Conservation (phyloP, 164 flowering plant genomes). For the Cinnamomum chago region DNA sequence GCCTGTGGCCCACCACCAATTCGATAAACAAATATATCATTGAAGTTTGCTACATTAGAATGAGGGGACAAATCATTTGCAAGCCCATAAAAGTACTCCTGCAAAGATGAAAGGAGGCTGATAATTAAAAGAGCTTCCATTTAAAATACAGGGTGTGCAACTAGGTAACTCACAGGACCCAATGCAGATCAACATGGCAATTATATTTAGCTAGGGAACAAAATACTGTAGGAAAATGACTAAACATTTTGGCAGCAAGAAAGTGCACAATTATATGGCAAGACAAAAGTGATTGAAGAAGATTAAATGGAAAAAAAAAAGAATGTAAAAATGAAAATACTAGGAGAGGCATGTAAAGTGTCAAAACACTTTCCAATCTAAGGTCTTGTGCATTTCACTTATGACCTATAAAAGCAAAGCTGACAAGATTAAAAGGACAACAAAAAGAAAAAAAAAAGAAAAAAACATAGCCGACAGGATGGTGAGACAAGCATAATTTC, state of each 20-base stretch:
- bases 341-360: not conserved
- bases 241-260: not conserved
- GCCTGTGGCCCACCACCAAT: slow-evolving; percentile 98
- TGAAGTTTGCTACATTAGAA: slow-evolving; percentile 72
- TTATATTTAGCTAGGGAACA: not conserved
- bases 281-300: not conserved
- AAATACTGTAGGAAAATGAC: not conserved
- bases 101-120: slow-evolving; percentile 14
- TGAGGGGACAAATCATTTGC: slow-evolving; percentile 85
- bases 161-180: too few relatives aligned
- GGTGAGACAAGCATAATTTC: not conserved
- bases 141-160: too few relatives aligned
- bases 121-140: too few relatives aligned
- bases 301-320: not conserved
- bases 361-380: not conserved
- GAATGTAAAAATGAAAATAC: not conserved
- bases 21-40: slow-evolving; percentile 62
- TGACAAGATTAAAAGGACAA: not conserved
- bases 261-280: not conserved
- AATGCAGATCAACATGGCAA: not conserved
- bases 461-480: not conserved
- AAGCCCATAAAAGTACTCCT: slow-evolving; percentile 95
- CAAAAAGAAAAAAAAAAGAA: too few relatives aligned
- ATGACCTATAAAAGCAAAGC: not conserved
- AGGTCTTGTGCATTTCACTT: not conserved